Evolutionary conservation across 2,329 filamentous ascomycete genomes (phyloP).

Genomic region (Colletotrichum sp.): DNA sequence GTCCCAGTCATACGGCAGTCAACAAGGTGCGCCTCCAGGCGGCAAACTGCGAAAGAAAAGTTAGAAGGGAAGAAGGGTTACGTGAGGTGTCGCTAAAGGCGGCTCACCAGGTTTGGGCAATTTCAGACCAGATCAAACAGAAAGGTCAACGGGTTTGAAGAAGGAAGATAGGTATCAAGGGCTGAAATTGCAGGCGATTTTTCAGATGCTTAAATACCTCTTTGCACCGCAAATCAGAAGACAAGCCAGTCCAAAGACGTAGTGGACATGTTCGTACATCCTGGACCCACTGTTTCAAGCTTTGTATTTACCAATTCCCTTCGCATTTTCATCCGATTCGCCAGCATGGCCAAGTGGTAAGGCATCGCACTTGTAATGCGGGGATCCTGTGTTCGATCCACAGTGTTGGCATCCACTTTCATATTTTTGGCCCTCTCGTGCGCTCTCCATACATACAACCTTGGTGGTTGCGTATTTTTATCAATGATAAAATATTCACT

Average conservation of each 20-base stretch:
- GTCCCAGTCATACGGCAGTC: too few relatives aligned
- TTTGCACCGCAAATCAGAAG: not conserved
- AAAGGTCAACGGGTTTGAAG: not conserved
- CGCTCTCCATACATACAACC: not conserved
- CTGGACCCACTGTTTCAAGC: not conserved
- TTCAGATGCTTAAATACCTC: not conserved
- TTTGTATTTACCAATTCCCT: fast-evolving
- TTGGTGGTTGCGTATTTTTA: not conserved
- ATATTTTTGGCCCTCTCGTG: not conserved
- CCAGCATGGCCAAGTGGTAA: conserved; percentile 38
- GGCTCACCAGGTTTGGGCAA: not conserved
- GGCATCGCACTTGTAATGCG: conserved; percentile 40
- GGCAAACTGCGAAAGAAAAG: too few relatives aligned
- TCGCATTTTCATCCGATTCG: not conserved
- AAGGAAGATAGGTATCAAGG: not conserved
- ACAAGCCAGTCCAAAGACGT: not conserved
- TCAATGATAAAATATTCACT: not conserved
- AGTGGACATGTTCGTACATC: not conserved
- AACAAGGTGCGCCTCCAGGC: too few relatives aligned
- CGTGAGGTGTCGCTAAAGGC: not conserved
- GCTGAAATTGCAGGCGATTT: not conserved
- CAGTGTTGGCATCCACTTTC: conserved; percentile 27
- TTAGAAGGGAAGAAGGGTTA: too few relatives aligned
- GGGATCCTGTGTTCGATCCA: conserved; percentile 38
- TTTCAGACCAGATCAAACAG: not conserved